Evolutionary conservation across 306 rosid genomes (phyloP), one percentile per base, ranked within the genome.

Genomic region (Cicer cuneatum): DNA sequence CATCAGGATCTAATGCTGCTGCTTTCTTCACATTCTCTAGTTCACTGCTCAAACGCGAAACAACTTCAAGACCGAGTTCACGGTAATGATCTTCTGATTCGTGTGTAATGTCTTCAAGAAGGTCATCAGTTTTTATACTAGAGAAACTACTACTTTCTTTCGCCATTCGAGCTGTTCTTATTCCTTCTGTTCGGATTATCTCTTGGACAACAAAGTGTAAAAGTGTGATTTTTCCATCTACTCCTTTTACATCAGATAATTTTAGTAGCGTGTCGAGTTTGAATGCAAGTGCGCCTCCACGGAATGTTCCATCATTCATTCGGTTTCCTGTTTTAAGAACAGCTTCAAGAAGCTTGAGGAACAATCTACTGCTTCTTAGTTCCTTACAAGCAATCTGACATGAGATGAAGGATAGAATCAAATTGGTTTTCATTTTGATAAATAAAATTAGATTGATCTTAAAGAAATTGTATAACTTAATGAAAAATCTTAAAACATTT

Each of bases 321-420:
- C 99, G 98, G 77, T 95, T 95, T 2, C 99, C 99, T 1, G 99
- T 92, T 83, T 95, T 95, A 12, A 95, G 97, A 86, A 95, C 99
- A 49, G 99, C 99, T 95, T 95, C 99, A 42, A 95, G 89, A 81
- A 92, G 96, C 84, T 95, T 95, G 47, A 95, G 92, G 90, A 95
- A 95, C 66, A 95, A 77, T 75, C 99, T 49, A 80, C 97, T 95
- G 85, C 78, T 89, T 74, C 84, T 87, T 24, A 95, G 89, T 78
- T 89, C 93, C 82, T 86, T 85, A 78, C 96, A 90, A 51, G 98
- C 99, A 82, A 90, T 81, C 99, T 95, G 82, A 47, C 62, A 65
- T 48, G 74, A 75, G n/a, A 86, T 64, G 43, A 72, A 82, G 69
- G 69, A 46, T 12, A 39, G n/a, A 72, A 65, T 54, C 4, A 64